A percentile compares a stretch with the other conserved stretches of the same genome.
Evolutionary conservation across 192 early-diverging fungal species (phyloP).

Genomic region (Kappamyces sp.): DNA sequence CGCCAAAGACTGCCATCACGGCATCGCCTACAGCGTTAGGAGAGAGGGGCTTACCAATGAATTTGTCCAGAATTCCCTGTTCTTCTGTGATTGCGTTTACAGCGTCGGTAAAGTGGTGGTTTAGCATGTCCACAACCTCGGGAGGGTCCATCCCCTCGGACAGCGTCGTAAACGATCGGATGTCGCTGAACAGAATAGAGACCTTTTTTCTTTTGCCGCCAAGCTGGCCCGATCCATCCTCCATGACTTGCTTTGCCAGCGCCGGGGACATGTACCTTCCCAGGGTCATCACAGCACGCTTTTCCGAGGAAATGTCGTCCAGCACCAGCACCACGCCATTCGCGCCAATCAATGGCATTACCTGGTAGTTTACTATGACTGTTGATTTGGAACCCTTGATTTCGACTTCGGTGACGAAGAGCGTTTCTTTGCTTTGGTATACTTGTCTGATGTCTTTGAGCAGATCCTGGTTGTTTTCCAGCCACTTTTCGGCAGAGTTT

Average conservation of each 20-base stretch:
- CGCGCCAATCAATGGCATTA: slow-evolving; percentile 34
- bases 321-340: slow-evolving; percentile 46
- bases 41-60: slow-evolving; percentile 29
- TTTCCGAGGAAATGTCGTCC: slow-evolving; percentile 48
- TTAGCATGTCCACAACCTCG: slow-evolving; percentile 46
- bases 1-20: slow-evolving; percentile 56
- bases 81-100: slow-evolving; percentile 49
- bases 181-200: slow-evolving; percentile 36
- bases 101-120: slow-evolving; percentile 51
- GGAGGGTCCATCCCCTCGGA: slow-evolving; percentile 48
- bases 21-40: slow-evolving; percentile 44
- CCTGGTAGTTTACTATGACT: slow-evolving; percentile 36
- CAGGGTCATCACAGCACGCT: slow-evolving; percentile 48
- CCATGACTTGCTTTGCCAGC: slow-evolving; percentile 51
- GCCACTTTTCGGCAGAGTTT: slow-evolving; percentile 31
- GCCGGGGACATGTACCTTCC: slow-evolving; percentile 54
- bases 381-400: slow-evolving; percentile 26
- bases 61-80: slow-evolving; percentile 53
- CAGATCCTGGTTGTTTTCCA: slow-evolving; percentile 29
- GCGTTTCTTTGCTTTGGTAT: slow-evolving; percentile 14
- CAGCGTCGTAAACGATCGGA: slow-evolving; percentile 41
- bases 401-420: slow-evolving; percentile 29
- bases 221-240: slow-evolving; percentile 41
- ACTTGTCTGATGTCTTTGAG: slow-evolving; percentile 38
- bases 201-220: slow-evolving; percentile 50